Evolutionary conservation across 2,329 filamentous ascomycete species (phyloP).

Genomic region (Alternaria hordeiaustralica): DNA sequence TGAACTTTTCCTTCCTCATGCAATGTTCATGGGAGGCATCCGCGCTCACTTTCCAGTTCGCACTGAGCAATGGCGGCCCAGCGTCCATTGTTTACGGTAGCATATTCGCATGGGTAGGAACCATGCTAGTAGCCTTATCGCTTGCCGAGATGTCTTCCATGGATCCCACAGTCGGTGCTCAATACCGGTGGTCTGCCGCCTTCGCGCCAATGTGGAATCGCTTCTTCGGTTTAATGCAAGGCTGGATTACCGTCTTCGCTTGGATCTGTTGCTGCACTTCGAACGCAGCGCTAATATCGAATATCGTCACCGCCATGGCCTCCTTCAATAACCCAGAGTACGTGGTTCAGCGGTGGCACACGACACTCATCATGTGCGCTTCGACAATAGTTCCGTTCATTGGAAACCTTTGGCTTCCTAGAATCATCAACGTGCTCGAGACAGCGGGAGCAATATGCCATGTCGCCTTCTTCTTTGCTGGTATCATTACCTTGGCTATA

Average conservation of each 20-base stretch:
- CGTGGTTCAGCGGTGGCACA: constrained; percentile 51
- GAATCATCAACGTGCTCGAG: constrained; percentile 54
- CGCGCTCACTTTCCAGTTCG: constrained; percentile 33
- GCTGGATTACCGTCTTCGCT: constrained; percentile 50
- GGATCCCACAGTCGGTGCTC: constrained; percentile 39
- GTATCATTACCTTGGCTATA: constrained; percentile 54
- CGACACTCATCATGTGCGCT: constrained; percentile 54
- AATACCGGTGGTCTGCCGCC: constrained; percentile 35
- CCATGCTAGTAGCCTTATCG: constrained; percentile 40
- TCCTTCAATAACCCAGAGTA: constrained; percentile 48
- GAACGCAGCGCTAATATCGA: constrained; percentile 35
- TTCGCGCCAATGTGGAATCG: constrained; percentile 30
- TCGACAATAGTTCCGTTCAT: constrained; percentile 46
- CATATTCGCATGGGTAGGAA: constrained; percentile 33
- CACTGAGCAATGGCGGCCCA: constrained; percentile 36
- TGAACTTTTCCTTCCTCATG: constrained; percentile 34
- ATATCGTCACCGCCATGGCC: constrained; percentile 25
- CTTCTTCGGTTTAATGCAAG: constrained; percentile 37
- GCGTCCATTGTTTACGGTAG: constrained; percentile 36
- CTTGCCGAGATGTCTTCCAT: constrained; percentile 40
- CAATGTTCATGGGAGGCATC: constrained; percentile 37
- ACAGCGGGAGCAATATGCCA: constrained; percentile 54
- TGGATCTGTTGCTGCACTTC: constrained; percentile 43
- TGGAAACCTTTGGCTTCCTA: constrained; percentile 54
- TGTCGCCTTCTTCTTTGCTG: constrained; percentile 57